Evolutionary conservation across 2,329 filamentous ascomycete species (phyloP).

Genomic region (Epichloe coenophiala): DNA sequence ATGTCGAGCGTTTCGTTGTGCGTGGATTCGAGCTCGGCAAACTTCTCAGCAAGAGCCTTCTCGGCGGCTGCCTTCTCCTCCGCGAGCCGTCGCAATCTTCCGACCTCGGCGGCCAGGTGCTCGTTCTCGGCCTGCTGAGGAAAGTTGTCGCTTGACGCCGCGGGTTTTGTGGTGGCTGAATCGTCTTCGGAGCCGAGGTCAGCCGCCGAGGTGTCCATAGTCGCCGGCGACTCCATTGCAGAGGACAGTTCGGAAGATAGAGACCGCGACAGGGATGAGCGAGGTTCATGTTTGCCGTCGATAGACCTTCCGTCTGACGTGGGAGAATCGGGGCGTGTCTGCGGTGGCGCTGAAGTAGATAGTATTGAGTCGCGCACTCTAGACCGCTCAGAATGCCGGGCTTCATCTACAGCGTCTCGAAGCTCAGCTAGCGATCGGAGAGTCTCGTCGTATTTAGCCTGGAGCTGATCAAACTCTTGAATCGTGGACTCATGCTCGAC

Average conservation of each 20-base stretch:
- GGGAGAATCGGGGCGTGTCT: slow-evolving; percentile 63
- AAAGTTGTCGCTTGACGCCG: slow-evolving; percentile 25
- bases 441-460: slow-evolving; percentile 83
- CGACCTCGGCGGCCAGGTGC: slow-evolving; percentile 49
- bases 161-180: slow-evolving; percentile 32
- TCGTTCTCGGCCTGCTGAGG: slow-evolving; percentile 23
- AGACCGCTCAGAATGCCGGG: slow-evolving; percentile 43
- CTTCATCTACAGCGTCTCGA: slow-evolving; percentile 73
- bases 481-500: slow-evolving; percentile 81
- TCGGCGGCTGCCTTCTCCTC: slow-evolving; percentile 67
- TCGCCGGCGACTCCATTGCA: slow-evolving; percentile 61
- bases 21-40: slow-evolving; percentile 68
- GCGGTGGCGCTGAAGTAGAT: slow-evolving; percentile 29
- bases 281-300: slow-evolving; percentile 51
- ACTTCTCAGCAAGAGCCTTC: slow-evolving; percentile 59
- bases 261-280: slow-evolving; percentile 66
- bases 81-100: slow-evolving; percentile 55
- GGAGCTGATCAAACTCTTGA: slow-evolving; percentile 67
- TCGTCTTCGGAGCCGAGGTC: slow-evolving; percentile 29
- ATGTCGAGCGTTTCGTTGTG: slow-evolving; percentile 73
- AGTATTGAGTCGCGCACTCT: slow-evolving; percentile 41
- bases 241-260: slow-evolving; percentile 90
- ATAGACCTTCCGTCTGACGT: slow-evolving; percentile 63
- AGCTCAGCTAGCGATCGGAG: slow-evolving; percentile 70
- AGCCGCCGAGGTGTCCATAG: slow-evolving; percentile 47